Percentiles rank a stretch among this genome's conserved stretches.
Conservation (phyloP, 1,284 basidiomycete genomes). For the Ceratobasidium sp. region DNA sequence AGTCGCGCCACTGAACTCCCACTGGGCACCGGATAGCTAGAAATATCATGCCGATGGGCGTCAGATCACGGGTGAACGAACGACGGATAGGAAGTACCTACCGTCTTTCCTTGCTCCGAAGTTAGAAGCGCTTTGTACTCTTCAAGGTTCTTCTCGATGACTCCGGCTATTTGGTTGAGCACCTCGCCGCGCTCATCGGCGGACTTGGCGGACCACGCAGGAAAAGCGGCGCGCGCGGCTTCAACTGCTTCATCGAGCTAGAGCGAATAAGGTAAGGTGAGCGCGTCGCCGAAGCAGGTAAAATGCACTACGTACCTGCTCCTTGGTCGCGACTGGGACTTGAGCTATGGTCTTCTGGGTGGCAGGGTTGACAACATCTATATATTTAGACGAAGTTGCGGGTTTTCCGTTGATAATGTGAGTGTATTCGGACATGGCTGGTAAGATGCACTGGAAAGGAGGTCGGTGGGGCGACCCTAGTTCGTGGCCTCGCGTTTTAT, state of each 20-base stretch:
- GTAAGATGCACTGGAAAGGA: not conserved
- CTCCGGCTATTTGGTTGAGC: constrained; percentile 12
- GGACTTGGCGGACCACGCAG: constrained; percentile 31
- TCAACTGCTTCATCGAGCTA: constrained; percentile 41
- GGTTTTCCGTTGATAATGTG: constrained; percentile 44
- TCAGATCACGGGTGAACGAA: not conserved
- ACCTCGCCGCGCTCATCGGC: constrained; percentile 17
- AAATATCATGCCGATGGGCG: not conserved
- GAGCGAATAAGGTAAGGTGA: not conserved
- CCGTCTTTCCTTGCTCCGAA: constrained; percentile 25
- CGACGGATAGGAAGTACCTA: not conserved
- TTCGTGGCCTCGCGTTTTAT: no score
- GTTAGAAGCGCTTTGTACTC: constrained; percentile 25
- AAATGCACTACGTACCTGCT: constrained; percentile 12
- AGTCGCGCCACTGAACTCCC: constrained; percentile 12
- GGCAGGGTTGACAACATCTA: constrained; percentile 40
- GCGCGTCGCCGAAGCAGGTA: no score
- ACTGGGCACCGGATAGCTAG: not conserved
- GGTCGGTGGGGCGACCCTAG: no score
- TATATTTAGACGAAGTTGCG: constrained; percentile 23
- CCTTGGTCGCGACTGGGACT: constrained; percentile 32
- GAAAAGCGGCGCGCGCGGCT: constrained; percentile 35
- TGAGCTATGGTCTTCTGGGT: constrained; percentile 24
- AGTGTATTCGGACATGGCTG: constrained; percentile 36
- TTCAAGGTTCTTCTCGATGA: constrained; percentile 17